Base-by-base conservation (phyloP, 1,139 yeast species). In the Hyphopichia fennica region DNA sequence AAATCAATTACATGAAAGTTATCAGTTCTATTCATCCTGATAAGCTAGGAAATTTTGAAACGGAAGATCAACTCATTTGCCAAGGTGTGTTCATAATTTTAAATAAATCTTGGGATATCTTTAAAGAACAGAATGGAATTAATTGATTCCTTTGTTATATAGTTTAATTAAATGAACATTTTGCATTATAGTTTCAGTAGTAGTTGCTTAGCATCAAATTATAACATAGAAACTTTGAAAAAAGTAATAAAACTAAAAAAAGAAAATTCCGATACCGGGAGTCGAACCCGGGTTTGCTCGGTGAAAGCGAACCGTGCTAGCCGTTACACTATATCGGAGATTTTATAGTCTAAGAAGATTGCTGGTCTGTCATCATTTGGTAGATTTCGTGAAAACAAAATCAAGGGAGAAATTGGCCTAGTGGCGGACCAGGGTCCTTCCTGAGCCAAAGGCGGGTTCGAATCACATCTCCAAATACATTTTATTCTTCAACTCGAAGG, bases 1-100 rank as follows among this genome's bases (percentile, higher is more conserved):
- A 93, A 60, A 69, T 91, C 37, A 74, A 75, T 28, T 95, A 93
- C 62, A 79, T 95, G 91, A 93, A 89, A 62, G 98, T 96, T 1
- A 95, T 90, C 34, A 84, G 96, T 28, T 81, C 84, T 51, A 89
- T 95, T 5, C 99, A 95, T 58, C 99, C 99, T 0, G 99, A 95
- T 62, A 95, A 95, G 62, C 68, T 90, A 33, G 71, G 81, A 4
- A 69, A 72, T 28, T 65, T 82, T 8, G 63, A 67, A 25, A 68
- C 81, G n/a, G 93, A 88, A 52, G 80, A 81, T 46, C 84, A 84
- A 58, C 79, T 91, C 84, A 72, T 91, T 40, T 95, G 98, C 27
- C 93, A 90, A 54, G 82, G 83, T 9, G 95, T 93, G 0, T 95
- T 95, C 57, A 86, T 90, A 36, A 75, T 82, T 0, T 69, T 95